phyloP scores from a whole-genome alignment of 768 basidiomycete species.

The Daedaleopsis nitida region DNA sequence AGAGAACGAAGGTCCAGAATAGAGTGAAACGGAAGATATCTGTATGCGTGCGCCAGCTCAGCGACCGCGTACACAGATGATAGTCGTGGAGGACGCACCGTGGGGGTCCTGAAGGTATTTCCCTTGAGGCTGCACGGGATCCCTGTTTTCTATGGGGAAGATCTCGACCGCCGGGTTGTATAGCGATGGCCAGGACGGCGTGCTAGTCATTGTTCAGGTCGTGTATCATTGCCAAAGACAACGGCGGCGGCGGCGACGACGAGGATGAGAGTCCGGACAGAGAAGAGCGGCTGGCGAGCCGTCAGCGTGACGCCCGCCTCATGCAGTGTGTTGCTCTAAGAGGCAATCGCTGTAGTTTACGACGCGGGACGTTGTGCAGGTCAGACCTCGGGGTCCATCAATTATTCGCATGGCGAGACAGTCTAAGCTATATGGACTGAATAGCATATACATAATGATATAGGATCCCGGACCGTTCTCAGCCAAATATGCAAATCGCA shows the following conservation, averaged over 20 bases:
- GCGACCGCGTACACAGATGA: neutral
- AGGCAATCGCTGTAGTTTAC: conserved; percentile 3
- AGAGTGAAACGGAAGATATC: conserved; percentile 49
- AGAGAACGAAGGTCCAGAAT: conserved; percentile 50
- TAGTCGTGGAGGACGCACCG: conserved; percentile 26
- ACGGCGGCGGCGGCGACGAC: neutral
- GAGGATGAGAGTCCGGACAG: neutral
- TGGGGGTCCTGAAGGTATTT: conserved; percentile 38
- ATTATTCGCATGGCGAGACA: no score
- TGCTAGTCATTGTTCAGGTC: conserved; percentile 4
- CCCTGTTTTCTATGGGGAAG: conserved; percentile 26
- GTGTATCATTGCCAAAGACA: neutral
- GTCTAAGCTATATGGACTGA: no score
- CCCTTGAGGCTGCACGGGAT: conserved; percentile 34
- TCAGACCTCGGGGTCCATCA: no score
- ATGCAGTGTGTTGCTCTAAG: neutral
- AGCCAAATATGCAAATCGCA: conserved; percentile 24
- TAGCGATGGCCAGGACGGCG: conserved; percentile 35
- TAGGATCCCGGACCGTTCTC: neutral
- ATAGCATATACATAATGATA: neutral
- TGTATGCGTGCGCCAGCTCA: conserved; percentile 14
- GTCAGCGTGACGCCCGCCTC: no score
- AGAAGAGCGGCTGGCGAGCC: no score
- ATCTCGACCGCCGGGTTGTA: conserved; percentile 41
- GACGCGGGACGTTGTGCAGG: no score